A percentile compares a stretch with the other conserved stretches of the same genome.
These are phyloP conservation scores for Podospora tetraspora DNA, from an alignment of 495 filamentous ascomycete species.

Conservation along the genomic window DNA sequence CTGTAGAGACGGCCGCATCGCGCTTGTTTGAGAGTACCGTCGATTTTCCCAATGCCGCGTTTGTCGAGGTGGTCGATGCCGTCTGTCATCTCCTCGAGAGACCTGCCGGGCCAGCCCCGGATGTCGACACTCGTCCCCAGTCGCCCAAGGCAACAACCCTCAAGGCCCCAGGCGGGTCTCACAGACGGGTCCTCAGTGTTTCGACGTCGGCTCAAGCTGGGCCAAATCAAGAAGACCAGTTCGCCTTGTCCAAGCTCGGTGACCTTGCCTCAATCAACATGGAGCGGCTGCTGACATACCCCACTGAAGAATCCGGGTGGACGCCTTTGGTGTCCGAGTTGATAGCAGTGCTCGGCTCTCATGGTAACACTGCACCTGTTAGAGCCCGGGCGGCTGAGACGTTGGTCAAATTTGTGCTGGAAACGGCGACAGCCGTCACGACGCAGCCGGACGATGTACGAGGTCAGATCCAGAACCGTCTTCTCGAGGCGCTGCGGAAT, in stretches of 20 bases:
- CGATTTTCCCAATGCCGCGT: constrained; percentile 78
- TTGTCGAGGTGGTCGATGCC: constrained; percentile 69
- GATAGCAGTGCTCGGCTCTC: constrained; percentile 56
- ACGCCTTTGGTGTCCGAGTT: constrained; percentile 62
- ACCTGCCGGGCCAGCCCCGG: constrained; percentile 27
- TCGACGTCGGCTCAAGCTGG: constrained; percentile 49
- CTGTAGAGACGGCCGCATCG: constrained; percentile 81
- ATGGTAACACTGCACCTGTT: constrained; percentile 51
- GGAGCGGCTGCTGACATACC: constrained; percentile 59
- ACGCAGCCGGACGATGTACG: constrained; percentile 45
- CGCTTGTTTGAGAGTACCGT: constrained; percentile 84
- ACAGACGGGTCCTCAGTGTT: constrained; percentile 58
- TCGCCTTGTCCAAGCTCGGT: constrained; percentile 77
- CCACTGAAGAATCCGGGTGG: constrained; percentile 68
- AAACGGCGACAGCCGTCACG: constrained; percentile 51
- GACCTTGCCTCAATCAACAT: constrained; percentile 77
- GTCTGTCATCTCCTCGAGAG: constrained; percentile 61
- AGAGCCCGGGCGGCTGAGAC: constrained; percentile 68
- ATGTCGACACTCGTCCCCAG: constrained; percentile 31
- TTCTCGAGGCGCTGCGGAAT: constrained; percentile 62
- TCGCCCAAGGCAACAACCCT: constrained; percentile 28
- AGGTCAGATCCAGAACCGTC: constrained; percentile 58
- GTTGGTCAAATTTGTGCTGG: constrained; percentile 66
- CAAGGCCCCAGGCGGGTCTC: constrained; percentile 34
- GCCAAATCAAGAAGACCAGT: constrained; percentile 60